Evolutionary conservation across 2,329 filamentous ascomycete genomes (phyloP), one percentile per base, ranked within the genome.

Genomic region (Penicillium sp.): DNA sequence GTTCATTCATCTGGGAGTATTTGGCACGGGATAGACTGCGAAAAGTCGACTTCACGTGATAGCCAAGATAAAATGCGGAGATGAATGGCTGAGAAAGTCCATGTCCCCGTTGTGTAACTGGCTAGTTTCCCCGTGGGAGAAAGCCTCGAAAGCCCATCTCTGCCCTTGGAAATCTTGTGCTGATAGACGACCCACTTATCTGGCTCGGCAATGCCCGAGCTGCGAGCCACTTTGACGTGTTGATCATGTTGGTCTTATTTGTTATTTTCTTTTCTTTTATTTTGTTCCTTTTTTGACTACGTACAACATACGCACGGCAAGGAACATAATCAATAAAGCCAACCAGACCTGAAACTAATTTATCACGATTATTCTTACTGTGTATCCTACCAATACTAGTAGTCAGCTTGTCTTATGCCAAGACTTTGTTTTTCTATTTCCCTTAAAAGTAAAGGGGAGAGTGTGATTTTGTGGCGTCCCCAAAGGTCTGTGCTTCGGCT

Each of bases 401-500:
- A 39, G 34, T 45, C 28, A 45, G 47, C 29, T 24, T 43, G 13
- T 22, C 28, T 43, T 31, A 24, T 12, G 42, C 47, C 47, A 49
- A 50, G 48, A 35, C 19, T 35, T 1, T n/a, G 22, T 13, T 24
- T 34, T 28, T 17, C 29, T 24, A 24, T 21, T 39, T 39, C 21
- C 26, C 34, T 9, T 26, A 4, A 10, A 21, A 6, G 15, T 34
- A 35, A 26, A 44, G 13, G 33, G 19, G 22, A 46, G 19, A 50
- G 48, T 50, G 26, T 6, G 31, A 42, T 50, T 46, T 12, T 28
- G 48, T 50, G 48, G 48, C 48, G 48, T 26, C 12, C 12, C 3
- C 6, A 24, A 15, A n/a, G 31, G 48, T 50, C 48, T 28, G 48
- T 50, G 48, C 48, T 50, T 22, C 15, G n/a, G 32, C 43, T 41